A percentile compares a stretch with the other conserved stretches of the same genome.
phyloP scores from a whole-genome alignment of 1,284 basidiomycete species.

The Marasmius fiardii region DNA sequence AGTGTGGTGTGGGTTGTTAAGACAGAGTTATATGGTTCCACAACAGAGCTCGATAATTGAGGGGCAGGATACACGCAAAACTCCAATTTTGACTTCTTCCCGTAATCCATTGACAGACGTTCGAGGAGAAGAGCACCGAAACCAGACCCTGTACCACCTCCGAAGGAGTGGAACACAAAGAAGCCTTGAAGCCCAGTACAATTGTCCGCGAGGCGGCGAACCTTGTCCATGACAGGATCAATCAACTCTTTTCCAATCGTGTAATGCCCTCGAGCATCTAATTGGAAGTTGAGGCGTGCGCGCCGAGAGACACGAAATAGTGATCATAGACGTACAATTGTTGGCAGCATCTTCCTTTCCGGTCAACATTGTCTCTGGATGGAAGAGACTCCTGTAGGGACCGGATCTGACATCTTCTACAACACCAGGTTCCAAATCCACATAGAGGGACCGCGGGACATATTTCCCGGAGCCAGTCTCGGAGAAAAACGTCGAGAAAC shows the following conservation, averaged over 20 bases:
- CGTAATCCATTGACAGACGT: constrained; percentile 95
- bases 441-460: constrained; percentile 96
- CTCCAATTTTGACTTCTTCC: constrained; percentile 99
- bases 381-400: constrained; percentile 93
- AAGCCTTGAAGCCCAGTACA: constrained; percentile 98
- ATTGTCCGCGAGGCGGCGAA: constrained; percentile 96
- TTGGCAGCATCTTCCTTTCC: constrained; percentile 99
- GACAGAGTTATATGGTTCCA: constrained; percentile 99
- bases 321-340: constrained; percentile 71
- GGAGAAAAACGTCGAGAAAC: constrained; percentile 96
- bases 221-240: constrained; percentile 91
- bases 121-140: constrained; percentile 98
- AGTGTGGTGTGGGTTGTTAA: constrained; percentile 99
- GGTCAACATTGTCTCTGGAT: constrained; percentile 98
- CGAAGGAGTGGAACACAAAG: constrained; percentile 99
- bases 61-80: constrained; percentile 98
- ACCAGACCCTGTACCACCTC: constrained; percentile 98
- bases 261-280: constrained; percentile 97
- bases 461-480: constrained; percentile 93
- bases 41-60: constrained; percentile 92
- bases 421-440: constrained; percentile 94
- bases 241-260: constrained; percentile 97
- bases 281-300: constrained; percentile 11
- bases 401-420: constrained; percentile 97
- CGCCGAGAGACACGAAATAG: background rate